Evolutionary conservation across 805 yeast genomes (phyloP), one percentile per base, ranked within the genome.

Genomic region (Priceomyces castillae): DNA sequence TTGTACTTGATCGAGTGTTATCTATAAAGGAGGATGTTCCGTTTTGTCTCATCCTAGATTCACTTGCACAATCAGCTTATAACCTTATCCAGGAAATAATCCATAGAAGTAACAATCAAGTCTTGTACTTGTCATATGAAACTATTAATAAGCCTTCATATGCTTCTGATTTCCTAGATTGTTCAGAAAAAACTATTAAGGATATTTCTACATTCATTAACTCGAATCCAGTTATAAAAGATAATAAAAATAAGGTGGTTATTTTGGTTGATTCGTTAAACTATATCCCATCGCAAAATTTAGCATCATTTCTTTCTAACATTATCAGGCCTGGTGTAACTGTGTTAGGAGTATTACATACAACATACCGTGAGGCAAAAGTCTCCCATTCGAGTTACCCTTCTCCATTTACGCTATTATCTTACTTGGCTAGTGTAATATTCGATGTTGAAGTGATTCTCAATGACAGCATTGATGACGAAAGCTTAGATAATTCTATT

Each of bases 21-120:
- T 64, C 81, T 2, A 65, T 87, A 40, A 86, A 82, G 50, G 98
- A 94, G 54, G 62, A 63, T 17, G 77, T 92, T 0, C 95, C 96
- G 0, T 77, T 92, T 42, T 61, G 88, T 2, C 69, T 92, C 3
- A 69, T 85, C 3, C 57, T 78, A 7, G 98, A 94, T 59, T 74
- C 86, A 1, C 62, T 89, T 7, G 68, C 76, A 0, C 97, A 90
- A 59, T 78, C 94, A 0, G 79, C 89, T 0, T 52, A 65, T 23
- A 54, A 67, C 37, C 61, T 90, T 10, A 55, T 86, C 1, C 57
- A 65, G 20, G 97, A 89, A 57, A 71, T 90, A 38, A 61, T 74
- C 2, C 61, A 71, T 49, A 69, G 74, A 50, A 53, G 56, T 30
- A 61, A 65, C 10, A 58, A 63, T 3, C 66, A 65, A 3, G 64